Conservation (phyloP, 805 yeast species). For the Ogataea saltuana region DNA sequence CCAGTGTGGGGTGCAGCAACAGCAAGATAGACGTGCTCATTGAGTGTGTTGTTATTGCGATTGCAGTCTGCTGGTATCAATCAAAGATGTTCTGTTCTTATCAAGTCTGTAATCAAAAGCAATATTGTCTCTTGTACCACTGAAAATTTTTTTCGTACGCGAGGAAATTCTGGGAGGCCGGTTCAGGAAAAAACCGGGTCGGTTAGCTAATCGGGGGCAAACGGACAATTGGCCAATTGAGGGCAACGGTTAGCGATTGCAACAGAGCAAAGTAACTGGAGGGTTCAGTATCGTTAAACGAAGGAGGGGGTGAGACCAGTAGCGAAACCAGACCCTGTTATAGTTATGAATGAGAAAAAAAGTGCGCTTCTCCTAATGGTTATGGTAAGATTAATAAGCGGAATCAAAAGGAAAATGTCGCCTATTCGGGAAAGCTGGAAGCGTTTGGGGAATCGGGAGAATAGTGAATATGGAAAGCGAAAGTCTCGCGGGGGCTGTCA, state of each 20-base stretch:
- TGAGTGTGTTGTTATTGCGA: neutral
- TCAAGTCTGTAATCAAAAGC: neutral
- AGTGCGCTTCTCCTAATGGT: neutral
- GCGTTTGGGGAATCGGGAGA: slow-evolving; percentile 1
- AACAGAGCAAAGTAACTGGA: no score
- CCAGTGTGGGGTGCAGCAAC: slow-evolving; percentile 67
- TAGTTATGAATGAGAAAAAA: neutral
- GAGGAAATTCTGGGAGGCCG: slow-evolving; percentile 1
- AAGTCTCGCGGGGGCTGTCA: neutral
- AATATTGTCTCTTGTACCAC: neutral
- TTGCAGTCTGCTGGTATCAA: neutral
- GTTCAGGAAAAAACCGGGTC: slow-evolving; percentile 7
- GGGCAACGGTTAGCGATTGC: no score
- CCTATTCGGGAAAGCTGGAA: slow-evolving; percentile 4
- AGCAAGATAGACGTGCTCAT: slow-evolving; percentile 35
- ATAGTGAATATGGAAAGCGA: neutral
- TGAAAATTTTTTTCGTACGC: slow-evolving; percentile 6
- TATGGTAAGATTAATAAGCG: neutral
- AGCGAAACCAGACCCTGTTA: no score
- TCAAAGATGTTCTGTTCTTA: neutral
- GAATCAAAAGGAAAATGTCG: slow-evolving; percentile 3
- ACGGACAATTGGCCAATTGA: neutral
- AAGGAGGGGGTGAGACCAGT: no score
- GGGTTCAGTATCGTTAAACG: no score
- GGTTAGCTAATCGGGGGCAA: neutral